phyloP scores from a whole-genome alignment of 441 rosid species.

The Populus hybrid region DNA sequence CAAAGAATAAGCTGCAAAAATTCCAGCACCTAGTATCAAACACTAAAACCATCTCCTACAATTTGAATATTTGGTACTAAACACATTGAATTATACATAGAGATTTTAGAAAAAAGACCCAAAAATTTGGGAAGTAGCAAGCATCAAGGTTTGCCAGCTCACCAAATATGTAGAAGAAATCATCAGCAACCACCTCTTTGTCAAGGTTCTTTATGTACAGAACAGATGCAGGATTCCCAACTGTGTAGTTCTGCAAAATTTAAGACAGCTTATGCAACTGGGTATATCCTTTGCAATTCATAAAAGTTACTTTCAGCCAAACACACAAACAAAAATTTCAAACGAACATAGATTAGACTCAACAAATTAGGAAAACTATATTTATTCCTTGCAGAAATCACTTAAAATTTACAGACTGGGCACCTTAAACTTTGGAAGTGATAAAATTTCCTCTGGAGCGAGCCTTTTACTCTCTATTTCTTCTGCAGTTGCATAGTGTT shows the following conservation, averaged over 20 bases:
- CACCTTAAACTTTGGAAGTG: slow-evolving; percentile 97
- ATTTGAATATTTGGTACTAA: neutral
- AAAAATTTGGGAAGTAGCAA: neutral
- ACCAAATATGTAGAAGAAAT: slow-evolving; percentile 87
- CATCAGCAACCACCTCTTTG: slow-evolving; percentile 75
- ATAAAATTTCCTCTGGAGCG: slow-evolving; percentile 86
- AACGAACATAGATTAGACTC: neutral
- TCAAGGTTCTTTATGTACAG: slow-evolving; percentile 92
- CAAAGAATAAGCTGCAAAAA: neutral
- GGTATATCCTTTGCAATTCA: neutral
- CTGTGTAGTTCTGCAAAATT: slow-evolving; percentile 74
- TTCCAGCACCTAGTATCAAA: neutral
- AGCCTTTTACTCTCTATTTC: slow-evolving; percentile 75
- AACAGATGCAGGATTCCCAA: slow-evolving; percentile 80
- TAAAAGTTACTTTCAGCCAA: neutral
- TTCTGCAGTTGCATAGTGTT: slow-evolving; percentile 54
- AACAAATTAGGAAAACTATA: neutral
- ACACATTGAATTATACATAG: neutral
- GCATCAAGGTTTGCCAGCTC: slow-evolving; percentile 30
- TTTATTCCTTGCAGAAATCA: neutral
- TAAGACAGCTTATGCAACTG: slow-evolving; percentile 9
- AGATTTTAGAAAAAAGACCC: neutral
- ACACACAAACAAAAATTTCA: neutral
- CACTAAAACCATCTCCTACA: neutral
- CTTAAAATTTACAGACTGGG: neutral